phyloP scores from a whole-genome alignment of 768 basidiomycete genomes.

The Mycena olivaceomarginata region DNA sequence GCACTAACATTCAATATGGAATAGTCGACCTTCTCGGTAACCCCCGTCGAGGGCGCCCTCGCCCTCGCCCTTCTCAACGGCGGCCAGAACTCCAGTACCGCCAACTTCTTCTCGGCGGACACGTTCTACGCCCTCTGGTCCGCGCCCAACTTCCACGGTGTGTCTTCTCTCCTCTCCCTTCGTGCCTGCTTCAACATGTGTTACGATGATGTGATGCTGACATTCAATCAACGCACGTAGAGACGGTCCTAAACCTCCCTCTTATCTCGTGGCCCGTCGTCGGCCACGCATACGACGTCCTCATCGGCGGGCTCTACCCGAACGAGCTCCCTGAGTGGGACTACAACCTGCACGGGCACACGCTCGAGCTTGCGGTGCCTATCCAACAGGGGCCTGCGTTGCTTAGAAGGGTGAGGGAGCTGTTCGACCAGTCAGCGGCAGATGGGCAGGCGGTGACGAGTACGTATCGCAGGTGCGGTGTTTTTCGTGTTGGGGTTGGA shows the following conservation, averaged over 20 bases:
- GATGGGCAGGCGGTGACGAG: slow-evolving; percentile 59
- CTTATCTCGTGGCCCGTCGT: slow-evolving; percentile 58
- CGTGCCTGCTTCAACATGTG: no score
- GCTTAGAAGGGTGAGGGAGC: slow-evolving; percentile 55
- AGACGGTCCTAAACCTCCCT: slow-evolving; percentile 53
- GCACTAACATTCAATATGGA: not conserved
- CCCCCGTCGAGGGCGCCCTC: slow-evolving; percentile 52
- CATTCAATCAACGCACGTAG: slow-evolving; percentile 36
- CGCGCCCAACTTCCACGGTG: slow-evolving; percentile 59
- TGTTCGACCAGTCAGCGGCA: slow-evolving; percentile 56
- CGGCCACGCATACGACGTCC: slow-evolving; percentile 60
- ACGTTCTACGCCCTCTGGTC: slow-evolving; percentile 57
- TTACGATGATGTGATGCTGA: not conserved
- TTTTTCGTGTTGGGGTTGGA: not conserved
- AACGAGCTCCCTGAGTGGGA: slow-evolving; percentile 57
- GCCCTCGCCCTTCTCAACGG: slow-evolving; percentile 54
- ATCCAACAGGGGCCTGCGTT: slow-evolving; percentile 55
- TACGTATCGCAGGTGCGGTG: slow-evolving; percentile 56
- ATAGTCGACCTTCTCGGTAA: slow-evolving; percentile 60
- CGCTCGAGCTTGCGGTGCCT: slow-evolving; percentile 59
- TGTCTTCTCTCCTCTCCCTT: not conserved
- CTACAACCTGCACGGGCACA: slow-evolving; percentile 58
- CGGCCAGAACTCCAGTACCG: slow-evolving; percentile 56
- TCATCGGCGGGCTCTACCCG: slow-evolving; percentile 60
- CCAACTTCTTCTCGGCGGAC: slow-evolving; percentile 57